These are phyloP conservation scores for Aspergillus hancockii DNA, from an alignment of 495 filamentous ascomycete genomes.

Conservation along the genomic window DNA sequence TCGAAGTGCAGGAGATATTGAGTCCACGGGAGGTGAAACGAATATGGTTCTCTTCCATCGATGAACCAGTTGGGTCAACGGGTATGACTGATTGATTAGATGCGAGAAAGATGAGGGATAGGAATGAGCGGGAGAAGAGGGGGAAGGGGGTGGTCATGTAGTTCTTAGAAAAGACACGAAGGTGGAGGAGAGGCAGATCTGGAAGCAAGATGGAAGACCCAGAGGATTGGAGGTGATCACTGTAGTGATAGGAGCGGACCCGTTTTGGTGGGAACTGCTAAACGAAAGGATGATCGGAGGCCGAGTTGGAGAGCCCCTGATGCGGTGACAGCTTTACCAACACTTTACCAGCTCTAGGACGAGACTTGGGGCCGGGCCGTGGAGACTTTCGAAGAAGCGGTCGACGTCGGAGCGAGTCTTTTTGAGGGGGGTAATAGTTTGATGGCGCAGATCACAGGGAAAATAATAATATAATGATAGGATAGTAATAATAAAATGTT, in stretches of 20 bases:
- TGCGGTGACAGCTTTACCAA: constrained; percentile 42
- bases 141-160: constrained; percentile 30
- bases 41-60: constrained; percentile 20
- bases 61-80: constrained; percentile 7
- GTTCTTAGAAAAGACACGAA: constrained; percentile 28
- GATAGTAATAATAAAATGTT: constrained; percentile 12
- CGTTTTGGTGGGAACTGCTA: constrained; percentile 37
- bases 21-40: constrained; percentile 14
- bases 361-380: constrained; percentile 36
- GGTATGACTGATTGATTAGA: constrained; percentile 11
- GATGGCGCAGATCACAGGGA: constrained; percentile 24
- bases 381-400: constrained; percentile 38
- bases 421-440: constrained; percentile 1
- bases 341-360: constrained; percentile 27
- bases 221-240: constrained; percentile 41
- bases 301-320: constrained; percentile 40
- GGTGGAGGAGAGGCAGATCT: constrained; percentile 33
- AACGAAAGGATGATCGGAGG: constrained; percentile 35
- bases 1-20: constrained; percentile 19
- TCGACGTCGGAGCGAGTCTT: constrained; percentile 24
- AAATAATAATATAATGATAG: constrained; percentile 17
- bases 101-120: constrained; percentile 16
- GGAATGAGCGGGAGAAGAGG: constrained; percentile 23
- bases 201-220: constrained; percentile 39
- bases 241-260: constrained; percentile 42